Base-by-base conservation (phyloP, 495 filamentous ascomycete species). In the Penicillium desertorum region DNA sequence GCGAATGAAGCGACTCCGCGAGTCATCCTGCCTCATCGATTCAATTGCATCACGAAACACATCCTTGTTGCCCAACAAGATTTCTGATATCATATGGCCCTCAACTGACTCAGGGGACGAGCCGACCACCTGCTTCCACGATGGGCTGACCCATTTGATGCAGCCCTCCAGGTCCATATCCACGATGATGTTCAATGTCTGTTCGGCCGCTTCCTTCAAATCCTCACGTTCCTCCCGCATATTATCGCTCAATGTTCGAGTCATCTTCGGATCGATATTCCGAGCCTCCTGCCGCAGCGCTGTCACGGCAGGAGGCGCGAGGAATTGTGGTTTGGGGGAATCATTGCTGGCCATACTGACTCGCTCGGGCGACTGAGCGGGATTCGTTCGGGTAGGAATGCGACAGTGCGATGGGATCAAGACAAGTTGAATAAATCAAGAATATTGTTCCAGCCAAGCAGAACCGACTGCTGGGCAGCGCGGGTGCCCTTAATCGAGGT, bases 91-190 rank as follows among this genome's bases (percentile, higher is more conserved):
- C 47, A 87, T 75, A 49, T 82, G 88, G 47, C 89, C 89, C 51
- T 88, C 78, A 48, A 97, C 86, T 12, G 87, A 81, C 16, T 88
- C 84, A 17, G 85, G 83, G 42, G 80, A 64, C 5, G 89, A 91
- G 47, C 94, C 94, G 45, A 98, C 86, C 44, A 98, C 89, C 64
- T 96, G 91, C 55, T 83, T 83, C 94, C 94, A 98, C n/a, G 92
- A 96, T 9, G 91, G 89, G 72, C 93, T 98, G 56, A 94, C 92
- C 91, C 95, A 98, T 67, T 89, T 85, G 62, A 98, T 88, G 39
- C 82, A 86, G 46, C 90, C 90, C 63, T 96, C 89, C 46, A 98
- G 79, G 62, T 88, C 89, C 51, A 98, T 82, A 71, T 98, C 92
- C 67, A 98, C 76, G 62, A 98, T 97, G 52, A 96, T 88, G 74